Base-by-base conservation (phyloP, 176 grass and related monocot species). In the Avena insularis region DNA sequence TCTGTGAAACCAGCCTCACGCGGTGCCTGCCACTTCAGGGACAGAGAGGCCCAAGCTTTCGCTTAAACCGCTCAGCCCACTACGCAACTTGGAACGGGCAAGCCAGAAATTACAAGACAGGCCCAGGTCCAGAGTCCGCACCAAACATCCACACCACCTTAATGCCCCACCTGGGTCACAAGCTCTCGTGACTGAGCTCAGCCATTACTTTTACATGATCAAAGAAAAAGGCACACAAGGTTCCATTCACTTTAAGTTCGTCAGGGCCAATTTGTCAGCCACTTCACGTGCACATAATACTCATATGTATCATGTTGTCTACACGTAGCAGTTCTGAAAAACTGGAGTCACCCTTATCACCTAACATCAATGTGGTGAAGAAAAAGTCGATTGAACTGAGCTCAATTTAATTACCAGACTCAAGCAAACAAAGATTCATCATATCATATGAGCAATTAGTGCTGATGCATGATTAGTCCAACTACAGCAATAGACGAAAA, bases 401-500 rank as follows among this genome's bases (percentile, higher is more conserved):
- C 12, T 54, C 51, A 54, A 16, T 54, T 54, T 54, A 54, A 54
- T 54, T 54, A 54, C 13, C 51, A 71, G 8, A 29, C 17, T 14
- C 16, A 76, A 11, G 62, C 33, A 56, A 73, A 9, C 20, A 14
- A 27, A 15, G 25, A 12, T 12, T 79, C 56, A 20, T 57, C n/a
- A 43, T 76, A n/a, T 11, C 46, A 50, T 70, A 60, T 38, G 38
- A 36, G 48, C 7, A 79, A 50, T 79, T 79, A 55, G 59, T 72
- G 59, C 63, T 31, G 19, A 49, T 19, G 54, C 40, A 40, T 62
- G 73, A 47, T 78, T 49, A 14, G 25, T 62, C 3, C 6, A 48
- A 53, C 81, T 17, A 54, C 53, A 55, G 15, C 53, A 31, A 79
- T 3, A 50, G 21, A 33, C 7, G 9, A 1, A 45, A 7, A 6